Base-by-base conservation (phyloP, 2,329 filamentous ascomycete genomes). In the Epichloe coenophiala region DNA sequence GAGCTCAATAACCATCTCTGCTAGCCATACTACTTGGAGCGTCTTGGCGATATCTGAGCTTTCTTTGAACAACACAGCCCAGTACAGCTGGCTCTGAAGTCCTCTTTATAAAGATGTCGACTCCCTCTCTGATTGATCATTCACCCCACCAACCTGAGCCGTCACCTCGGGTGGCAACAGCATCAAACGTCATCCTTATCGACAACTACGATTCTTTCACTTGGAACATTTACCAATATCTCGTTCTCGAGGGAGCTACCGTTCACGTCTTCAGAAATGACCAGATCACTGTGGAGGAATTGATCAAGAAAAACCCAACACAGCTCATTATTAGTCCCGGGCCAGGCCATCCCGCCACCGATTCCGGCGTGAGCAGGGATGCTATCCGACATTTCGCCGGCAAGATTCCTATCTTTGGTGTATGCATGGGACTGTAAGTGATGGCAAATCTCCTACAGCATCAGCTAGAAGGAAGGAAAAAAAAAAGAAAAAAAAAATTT, bases 201-300 rank as follows among this genome's bases (percentile, higher is more conserved):
- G 93, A 98, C 75, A 98, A 98, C 70, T 98, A 97, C 69, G 93
- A 98, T 69, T 97, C 93, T 3, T 98, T 98, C 68, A 96, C 91
- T 53, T 98, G 90, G 88, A 98, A 98, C 64, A 88, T 98, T 53
- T 98, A 97, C 68, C 94, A 98, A 68, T 98, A 98, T 63, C 81
- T 98, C 1, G 85, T 91, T 6, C 81, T 98, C n/a, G 93, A 97
- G 66, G 93, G 93, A 35, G 93, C 94, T 31, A 86, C 75, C 1
- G 93, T 96, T 47, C 87, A 84, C 4, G 93, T 98, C 19, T 86
- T 83, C 69, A 81, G 93, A 60, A 98, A 98, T 64, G 91, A 98
- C 68, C 82, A 95, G 66, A 83, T 97, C 58, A 84, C 84, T 0
- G 68, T 98, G 5, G 82, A 95, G 11, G 84, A 95, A 59, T 74